phyloP scores from a whole-genome alignment of 805 yeast species.

The Kockiozyma suomiensis region DNA sequence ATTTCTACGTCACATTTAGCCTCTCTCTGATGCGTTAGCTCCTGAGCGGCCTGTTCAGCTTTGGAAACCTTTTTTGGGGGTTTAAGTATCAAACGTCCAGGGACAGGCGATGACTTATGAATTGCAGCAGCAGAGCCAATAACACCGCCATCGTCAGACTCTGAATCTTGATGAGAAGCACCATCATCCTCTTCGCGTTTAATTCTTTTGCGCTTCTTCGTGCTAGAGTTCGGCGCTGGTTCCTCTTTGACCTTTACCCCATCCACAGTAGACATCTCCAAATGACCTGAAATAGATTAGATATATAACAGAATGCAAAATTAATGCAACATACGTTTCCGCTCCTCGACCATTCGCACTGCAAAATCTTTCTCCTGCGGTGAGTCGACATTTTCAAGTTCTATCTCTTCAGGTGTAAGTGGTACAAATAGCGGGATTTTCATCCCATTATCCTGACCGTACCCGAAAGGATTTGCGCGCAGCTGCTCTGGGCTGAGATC shows the following conservation, averaged over 20 bases:
- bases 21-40: slow-evolving; percentile 18
- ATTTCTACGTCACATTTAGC: slow-evolving; percentile 34
- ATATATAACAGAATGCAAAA: too few relatives aligned
- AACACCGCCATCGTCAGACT: slow-evolving; percentile 21
- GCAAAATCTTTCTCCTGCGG: slow-evolving; percentile 51
- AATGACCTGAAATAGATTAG: slow-evolving; percentile 11
- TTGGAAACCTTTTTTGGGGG: slow-evolving; percentile 10
- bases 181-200: slow-evolving; percentile 8
- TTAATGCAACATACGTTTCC: slow-evolving; percentile 14
- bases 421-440: slow-evolving; percentile 46
- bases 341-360: slow-evolving; percentile 41
- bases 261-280: slow-evolving; percentile 6
- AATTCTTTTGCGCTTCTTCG: slow-evolving; percentile 5
- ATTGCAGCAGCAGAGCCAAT: not conserved
- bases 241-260: slow-evolving; percentile 1
- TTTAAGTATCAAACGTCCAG: slow-evolving; percentile 11
- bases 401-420: slow-evolving; percentile 40
- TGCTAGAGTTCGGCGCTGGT: not conserved
- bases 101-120: not conserved
- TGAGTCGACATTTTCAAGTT: slow-evolving; percentile 48
- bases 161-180: not conserved
- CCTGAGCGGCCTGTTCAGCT: slow-evolving; percentile 27
- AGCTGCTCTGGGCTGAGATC: slow-evolving; percentile 57
- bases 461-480: slow-evolving; percentile 60
- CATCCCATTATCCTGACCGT: slow-evolving; percentile 42